Evolutionary conservation across 805 yeast species (phyloP).

Genomic region (Hermanozyma aechmeae): DNA sequence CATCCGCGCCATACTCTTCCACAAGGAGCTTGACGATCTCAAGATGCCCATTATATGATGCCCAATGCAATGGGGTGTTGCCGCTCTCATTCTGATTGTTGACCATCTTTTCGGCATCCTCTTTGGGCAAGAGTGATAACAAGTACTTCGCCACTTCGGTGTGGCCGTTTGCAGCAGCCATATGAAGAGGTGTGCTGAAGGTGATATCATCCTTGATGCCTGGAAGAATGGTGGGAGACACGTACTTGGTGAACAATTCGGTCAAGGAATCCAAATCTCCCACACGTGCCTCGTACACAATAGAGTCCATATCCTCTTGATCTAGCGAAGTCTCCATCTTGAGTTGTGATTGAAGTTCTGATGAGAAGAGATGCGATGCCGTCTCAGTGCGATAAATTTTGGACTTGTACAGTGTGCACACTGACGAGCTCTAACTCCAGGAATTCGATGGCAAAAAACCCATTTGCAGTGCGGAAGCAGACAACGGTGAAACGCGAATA

Average conservation of each 20-base stretch:
- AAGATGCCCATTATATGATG: conserved; percentile 78
- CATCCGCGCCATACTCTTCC: conserved; percentile 71
- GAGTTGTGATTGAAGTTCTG: background rate
- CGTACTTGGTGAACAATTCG: conserved; percentile 54
- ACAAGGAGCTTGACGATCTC: conserved; percentile 61
- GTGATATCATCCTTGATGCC: conserved; percentile 55
- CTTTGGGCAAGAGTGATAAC: conserved; percentile 36
- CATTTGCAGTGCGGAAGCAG: conserved; percentile 18
- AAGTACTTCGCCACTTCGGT: conserved; percentile 54
- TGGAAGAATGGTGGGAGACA: conserved; percentile 29
- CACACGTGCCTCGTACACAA: conserved; percentile 74
- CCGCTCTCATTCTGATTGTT: conserved; percentile 60
- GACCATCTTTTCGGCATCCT: conserved; percentile 30
- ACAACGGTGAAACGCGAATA: conserved; percentile 21
- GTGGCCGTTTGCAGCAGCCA: conserved; percentile 96
- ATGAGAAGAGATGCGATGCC: background rate
- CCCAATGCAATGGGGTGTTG: conserved; percentile 96
- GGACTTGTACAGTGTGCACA: background rate
- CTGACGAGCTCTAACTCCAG: background rate
- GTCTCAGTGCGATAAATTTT: background rate
- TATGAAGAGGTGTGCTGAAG: conserved; percentile 73
- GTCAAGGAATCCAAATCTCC: conserved; percentile 77
- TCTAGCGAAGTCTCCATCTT: conserved; percentile 18
- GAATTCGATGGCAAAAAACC: no score
- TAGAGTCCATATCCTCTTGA: conserved; percentile 76